Percentiles rank a stretch among this genome's conserved stretches.
Evolutionary conservation across 495 filamentous ascomycete genomes (phyloP).

Genomic region (Neurospora hispaniola): DNA sequence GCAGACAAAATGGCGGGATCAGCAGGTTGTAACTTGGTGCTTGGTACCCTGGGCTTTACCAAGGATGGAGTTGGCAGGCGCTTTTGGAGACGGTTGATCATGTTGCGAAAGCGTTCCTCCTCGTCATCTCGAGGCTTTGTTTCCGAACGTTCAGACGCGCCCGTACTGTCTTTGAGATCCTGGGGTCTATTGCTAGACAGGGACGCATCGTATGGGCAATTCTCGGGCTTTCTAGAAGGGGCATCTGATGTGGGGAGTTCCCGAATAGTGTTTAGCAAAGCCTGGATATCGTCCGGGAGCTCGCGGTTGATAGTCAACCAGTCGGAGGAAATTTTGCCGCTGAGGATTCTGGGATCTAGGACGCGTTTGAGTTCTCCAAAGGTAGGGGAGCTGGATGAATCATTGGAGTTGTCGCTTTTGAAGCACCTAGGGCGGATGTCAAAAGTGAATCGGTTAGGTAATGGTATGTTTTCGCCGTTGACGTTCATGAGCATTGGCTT

Average conservation of each 20-base stretch:
- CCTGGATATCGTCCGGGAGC: slow-evolving; percentile 2
- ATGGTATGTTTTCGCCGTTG: slow-evolving; percentile 12
- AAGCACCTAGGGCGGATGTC: slow-evolving; percentile 9
- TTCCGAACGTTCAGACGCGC: background rate
- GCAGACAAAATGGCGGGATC: slow-evolving; percentile 15
- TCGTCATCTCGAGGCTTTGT: background rate
- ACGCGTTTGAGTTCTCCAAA: slow-evolving; percentile 10
- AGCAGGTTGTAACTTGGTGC: background rate
- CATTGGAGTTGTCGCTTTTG: background rate
- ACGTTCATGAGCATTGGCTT: slow-evolving; percentile 13
- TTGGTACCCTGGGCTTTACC: background rate
- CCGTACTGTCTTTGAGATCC: background rate
- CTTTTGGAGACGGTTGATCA: slow-evolving; percentile 15
- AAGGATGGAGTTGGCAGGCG: background rate
- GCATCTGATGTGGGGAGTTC: background rate
- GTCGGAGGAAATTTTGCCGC: background rate
- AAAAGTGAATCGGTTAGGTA: slow-evolving; percentile 17
- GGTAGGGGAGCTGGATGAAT: background rate
- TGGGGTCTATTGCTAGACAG: background rate
- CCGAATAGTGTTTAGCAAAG: background rate
- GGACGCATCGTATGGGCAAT: background rate
- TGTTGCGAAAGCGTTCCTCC: slow-evolving; percentile 10
- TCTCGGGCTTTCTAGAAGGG: background rate
- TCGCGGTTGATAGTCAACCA: background rate
- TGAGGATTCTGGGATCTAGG: background rate